Evolutionary conservation across 2,329 filamentous ascomycete genomes (phyloP), one percentile per base, ranked within the genome.

Genomic region (Aspergillus sclerotialis): DNA sequence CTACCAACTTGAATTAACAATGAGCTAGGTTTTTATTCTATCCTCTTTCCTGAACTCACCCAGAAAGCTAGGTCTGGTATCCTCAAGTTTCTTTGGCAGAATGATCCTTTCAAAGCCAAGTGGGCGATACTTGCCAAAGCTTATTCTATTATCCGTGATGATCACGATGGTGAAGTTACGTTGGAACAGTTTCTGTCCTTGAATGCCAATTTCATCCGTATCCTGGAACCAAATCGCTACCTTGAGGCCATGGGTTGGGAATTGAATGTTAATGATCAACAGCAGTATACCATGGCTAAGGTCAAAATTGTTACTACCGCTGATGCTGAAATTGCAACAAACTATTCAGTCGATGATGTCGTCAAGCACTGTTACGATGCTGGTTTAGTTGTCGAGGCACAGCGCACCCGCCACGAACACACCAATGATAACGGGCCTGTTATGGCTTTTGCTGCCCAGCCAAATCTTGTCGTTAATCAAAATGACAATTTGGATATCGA

Each of bases 111-210:
- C 57, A 65, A 71, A 45, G 60, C 64, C 39, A 66, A 72, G 44
- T 76, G 72, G 71, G 61, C 61, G 30, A 56, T 76, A 39, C 53
- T 76, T 37, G 68, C 71, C 30, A 73, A 73, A 48, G 69, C 72
- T 12, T 77, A 73, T 61, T 76, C 72, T 19, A 63, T 66, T 39
- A 60, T 74, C 30, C 67, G 72, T 30, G 72, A 75, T 45, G 58
- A 67, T 28, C 68, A 70, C 46, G 67, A 68, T 42, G 53, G 58
- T 14, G 58, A 64, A 19, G 63, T 70, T 15, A 59, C 67, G 28
- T 58, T 76, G 24, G 61, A 69, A 30, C 50, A 59, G 7, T 76
- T 73, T 53, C 59, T 76, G 29, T 40, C 44, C 11, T 43, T 70
- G 38, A 64, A 62, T 30, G 66, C 65, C 37, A 63, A 65, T 28